Evolutionary conservation across 805 yeast genomes (phyloP).

Genomic region (Torulaspora microellipsoides): DNA sequence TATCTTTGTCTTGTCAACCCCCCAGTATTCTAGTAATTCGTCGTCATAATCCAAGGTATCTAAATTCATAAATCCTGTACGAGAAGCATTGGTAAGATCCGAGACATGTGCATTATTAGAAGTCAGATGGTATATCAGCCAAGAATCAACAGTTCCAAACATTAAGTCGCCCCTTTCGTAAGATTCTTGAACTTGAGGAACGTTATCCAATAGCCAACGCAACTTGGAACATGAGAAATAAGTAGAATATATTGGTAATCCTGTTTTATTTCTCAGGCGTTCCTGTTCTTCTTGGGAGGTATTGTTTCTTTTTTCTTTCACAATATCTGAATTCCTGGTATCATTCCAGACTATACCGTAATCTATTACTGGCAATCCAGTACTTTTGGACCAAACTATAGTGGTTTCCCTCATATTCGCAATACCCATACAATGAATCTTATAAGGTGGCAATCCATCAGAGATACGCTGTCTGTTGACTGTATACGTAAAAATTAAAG

Average conservation of each 20-base stretch:
- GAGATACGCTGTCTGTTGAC: constrained; percentile 47
- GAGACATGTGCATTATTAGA: constrained; percentile 65
- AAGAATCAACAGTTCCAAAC: constrained; percentile 93
- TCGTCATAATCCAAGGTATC: constrained; percentile 71
- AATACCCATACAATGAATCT: constrained; percentile 72
- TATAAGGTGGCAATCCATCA: constrained; percentile 48
- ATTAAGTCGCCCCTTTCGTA: constrained; percentile 75
- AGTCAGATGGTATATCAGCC: constrained; percentile 85
- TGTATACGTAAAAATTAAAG: constrained; percentile 52
- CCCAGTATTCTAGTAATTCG: constrained; percentile 72
- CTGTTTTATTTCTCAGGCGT: constrained; percentile 60
- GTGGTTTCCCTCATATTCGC: constrained; percentile 97
- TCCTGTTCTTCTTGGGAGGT: constrained; percentile 53
- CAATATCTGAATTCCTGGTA: constrained; percentile 74
- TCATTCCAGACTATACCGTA: constrained; percentile 95
- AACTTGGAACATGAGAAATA: constrained; percentile 89
- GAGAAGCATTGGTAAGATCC: constrained; percentile 86
- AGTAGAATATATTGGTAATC: constrained; percentile 77
- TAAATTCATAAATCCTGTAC: constrained; percentile 86
- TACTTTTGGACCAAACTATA: constrained; percentile 75
- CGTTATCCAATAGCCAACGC: constrained; percentile 84
- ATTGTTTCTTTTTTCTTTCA: constrained; percentile 53
- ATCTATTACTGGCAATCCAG: constrained; percentile 77
- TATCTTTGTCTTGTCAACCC: constrained; percentile 62
- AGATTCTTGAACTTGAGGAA: constrained; percentile 55